A percentile compares a stretch with the other conserved stretches of the same genome.
These are phyloP conservation scores for Fusarium illudens DNA, from an alignment of 2,329 filamentous ascomycete species.

Conservation along the genomic window DNA sequence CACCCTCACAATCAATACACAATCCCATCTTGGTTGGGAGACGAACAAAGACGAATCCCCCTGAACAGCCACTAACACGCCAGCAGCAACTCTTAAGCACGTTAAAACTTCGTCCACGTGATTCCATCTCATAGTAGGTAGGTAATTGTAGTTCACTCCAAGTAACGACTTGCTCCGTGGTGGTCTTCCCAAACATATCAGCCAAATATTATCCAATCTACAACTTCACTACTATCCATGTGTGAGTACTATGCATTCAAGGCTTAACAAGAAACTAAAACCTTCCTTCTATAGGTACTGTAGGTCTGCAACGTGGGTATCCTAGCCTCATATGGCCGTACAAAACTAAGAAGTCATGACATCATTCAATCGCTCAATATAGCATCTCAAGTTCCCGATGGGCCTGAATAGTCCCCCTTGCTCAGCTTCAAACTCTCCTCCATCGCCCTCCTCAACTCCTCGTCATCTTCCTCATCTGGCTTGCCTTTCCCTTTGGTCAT, in stretches of 20 bases:
- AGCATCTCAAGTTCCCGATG: constrained; percentile 33
- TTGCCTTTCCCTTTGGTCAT: constrained; percentile 48
- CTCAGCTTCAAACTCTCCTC: constrained; percentile 62
- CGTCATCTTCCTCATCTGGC: constrained; percentile 54
- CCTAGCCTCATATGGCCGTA: constrained; percentile 9
- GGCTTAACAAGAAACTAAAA: too few relatives aligned
- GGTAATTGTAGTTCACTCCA: too few relatives aligned
- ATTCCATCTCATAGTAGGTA: neutral
- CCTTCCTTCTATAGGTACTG: neutral
- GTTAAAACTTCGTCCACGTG: neutral
- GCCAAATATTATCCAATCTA: neutral
- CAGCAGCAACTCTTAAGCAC: neutral
- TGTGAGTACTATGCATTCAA: too few relatives aligned
- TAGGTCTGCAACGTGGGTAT: constrained; percentile 18
- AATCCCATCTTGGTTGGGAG: neutral
- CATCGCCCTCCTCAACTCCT: constrained; percentile 64
- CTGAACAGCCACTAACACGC: neutral
- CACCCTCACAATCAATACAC: neutral
- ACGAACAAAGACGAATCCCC: neutral
- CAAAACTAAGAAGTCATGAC: neutral
- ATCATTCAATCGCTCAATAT: neutral
- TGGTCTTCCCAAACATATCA: neutral
- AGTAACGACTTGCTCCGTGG: neutral
- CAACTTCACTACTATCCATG: too few relatives aligned
- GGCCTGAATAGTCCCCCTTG: constrained; percentile 39